Evolutionary conservation across 305 asterid species (phyloP), one percentile per base, ranked within the genome.

Genomic region (Fraxinus dipetala): DNA sequence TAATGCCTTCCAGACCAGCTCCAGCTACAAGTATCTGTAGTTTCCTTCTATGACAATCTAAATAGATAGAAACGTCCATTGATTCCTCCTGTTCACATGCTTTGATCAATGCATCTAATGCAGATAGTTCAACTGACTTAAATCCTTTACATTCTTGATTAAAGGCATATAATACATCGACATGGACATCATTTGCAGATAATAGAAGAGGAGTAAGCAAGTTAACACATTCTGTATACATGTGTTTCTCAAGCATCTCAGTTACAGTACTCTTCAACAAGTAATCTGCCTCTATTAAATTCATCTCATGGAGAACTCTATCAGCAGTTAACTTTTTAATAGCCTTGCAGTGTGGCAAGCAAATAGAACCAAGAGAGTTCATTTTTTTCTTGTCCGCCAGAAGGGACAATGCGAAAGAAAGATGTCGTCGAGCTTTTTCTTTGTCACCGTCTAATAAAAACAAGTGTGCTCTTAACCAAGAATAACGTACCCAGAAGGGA

Each of bases 401-500:
- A 88, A 92, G 92, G 54, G 93, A 87, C 79, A 89, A 84, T 67
- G 90, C 94, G 87, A 88, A 78, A 81, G 94, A 89, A 82, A 96
- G 89, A 82, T 96, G 95, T 82, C 88, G 87, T 82, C 86, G 94
- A 80, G 93, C 96, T 88, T 92, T 94, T 82, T 74, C 92, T 89
- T 93, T 92, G 88, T 92, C 87, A 24, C 97, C 96, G 75, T 94
- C 97, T 82, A 90, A 86, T 63, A 91, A 85, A 54, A 98, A 94
- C 84, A 96, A 85, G 69, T 88, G 89, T 79, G 96, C 98, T 86
- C 97, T 94, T 87, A 94, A 90, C 99, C 98, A 96, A 86, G 85
- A 94, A 93, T 88, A 96, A 59, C 99, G 95, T 67, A 91, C 90
- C 99, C 99, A 96, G 88, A 94, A 96, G 81, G 92, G 84, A 85